Evolutionary conservation across 495 filamentous ascomycete genomes (phyloP), one percentile per base, ranked within the genome.

Genomic region (Pseudomonodictys pantanalensis): DNA sequence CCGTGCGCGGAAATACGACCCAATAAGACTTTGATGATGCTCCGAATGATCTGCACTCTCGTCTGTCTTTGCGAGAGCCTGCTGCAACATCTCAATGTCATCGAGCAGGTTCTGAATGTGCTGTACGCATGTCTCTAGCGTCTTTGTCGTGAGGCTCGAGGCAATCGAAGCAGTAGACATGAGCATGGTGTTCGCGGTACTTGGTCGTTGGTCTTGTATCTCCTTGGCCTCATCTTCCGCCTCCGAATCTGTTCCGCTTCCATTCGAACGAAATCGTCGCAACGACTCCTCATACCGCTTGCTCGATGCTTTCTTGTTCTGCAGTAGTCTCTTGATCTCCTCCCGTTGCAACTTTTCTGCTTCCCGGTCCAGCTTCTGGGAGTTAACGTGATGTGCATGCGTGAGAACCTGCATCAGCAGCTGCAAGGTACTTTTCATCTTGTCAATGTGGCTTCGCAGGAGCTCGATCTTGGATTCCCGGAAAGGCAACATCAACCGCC

Each of bases 321-420:
- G 52, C 10, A 66, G 28, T 35, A 62, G 46, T 5, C 24, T 42
- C 33, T 61, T 66, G 53, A 66, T 66, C 29, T 66, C 32, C 38
- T 66, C 51, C 12, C 62, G 62, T 42, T 66, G 62, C 3, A 32
- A 30, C n/a, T 30, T 49, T 45, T 62, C 58, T 9, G 52, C 58
- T 18, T 62, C 58, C 3, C 52, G 53, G 26, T 62, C 47, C 12
- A 49, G 58, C 42, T 66, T 66, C 63, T 64, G 59, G 28, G 47
- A 49, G 11, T 58, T 53, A 20, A 63, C 39, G 32, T 58, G 64
- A 18, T 58, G 54, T 8, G 66, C 66, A 58, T 67, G 60, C 32
- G 47, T 64, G 20, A 69, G 32, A 29, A 69, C 67, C 32, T 67
- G 58, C 63, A 69, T 56, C 44, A 69, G 30, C 20, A 69, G 48